phyloP scores from a whole-genome alignment of 164 flowering plant species.

The Nymphaea colorata region DNA sequence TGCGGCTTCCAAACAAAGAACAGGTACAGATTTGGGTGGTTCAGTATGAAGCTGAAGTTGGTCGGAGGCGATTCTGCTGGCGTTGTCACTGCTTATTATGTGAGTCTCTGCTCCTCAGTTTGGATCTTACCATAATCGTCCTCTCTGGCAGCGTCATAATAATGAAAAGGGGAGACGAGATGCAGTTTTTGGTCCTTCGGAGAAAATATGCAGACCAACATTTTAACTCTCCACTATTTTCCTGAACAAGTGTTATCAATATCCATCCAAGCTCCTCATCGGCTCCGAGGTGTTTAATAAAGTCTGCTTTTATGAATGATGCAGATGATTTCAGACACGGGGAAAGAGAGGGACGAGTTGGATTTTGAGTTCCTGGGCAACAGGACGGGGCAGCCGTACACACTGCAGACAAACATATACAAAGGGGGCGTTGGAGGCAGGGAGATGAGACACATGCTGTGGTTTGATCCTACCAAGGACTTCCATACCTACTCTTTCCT shows the following conservation, averaged over 20 bases:
- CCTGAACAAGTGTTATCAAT: not conserved
- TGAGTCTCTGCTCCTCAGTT: constrained; percentile 18
- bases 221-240: not conserved
- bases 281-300: not conserved
- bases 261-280: not conserved
- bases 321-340: constrained; percentile 87
- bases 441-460: constrained; percentile 83
- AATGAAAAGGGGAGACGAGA: not conserved
- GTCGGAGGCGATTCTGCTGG: constrained; percentile 97
- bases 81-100: constrained; percentile 91
- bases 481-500: constrained; percentile 66
- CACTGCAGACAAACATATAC: constrained; percentile 79
- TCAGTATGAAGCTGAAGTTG: constrained; percentile 84
- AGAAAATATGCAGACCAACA: not conserved
- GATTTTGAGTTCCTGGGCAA: constrained; percentile 96
- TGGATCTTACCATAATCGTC: not conserved
- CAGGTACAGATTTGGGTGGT: constrained; percentile 92
- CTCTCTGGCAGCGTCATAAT: not conserved
- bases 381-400: constrained; percentile 64
- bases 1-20: constrained; percentile 85
- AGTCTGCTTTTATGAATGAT: not conserved
- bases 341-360: constrained; percentile 79
- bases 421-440: constrained; percentile 68
- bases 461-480: constrained; percentile 48
- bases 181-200: not conserved